Percentiles rank a stretch among this genome's conserved stretches.
phyloP scores from a whole-genome alignment of 2,329 filamentous ascomycete species.

The Lecanoromycetidae sp. region DNA sequence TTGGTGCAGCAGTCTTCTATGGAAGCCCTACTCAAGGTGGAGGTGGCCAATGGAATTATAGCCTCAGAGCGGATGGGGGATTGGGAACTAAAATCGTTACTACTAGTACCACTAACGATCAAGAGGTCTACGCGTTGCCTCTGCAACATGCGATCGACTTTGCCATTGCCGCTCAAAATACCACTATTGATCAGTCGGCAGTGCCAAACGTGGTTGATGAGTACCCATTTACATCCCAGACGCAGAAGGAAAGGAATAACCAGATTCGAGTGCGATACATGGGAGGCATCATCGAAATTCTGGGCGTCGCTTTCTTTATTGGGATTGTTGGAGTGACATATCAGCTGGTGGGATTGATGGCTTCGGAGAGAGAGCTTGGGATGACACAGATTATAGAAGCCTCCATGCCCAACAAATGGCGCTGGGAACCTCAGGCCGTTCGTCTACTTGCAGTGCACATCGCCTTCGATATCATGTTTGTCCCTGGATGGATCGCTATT shows the following conservation, averaged over 20 bases:
- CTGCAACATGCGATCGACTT: slow-evolving; percentile 67
- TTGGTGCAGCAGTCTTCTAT: slow-evolving; percentile 60
- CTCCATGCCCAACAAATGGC: slow-evolving; percentile 67
- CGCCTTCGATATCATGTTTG: slow-evolving; percentile 66
- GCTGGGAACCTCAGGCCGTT: slow-evolving; percentile 66
- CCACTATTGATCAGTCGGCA: slow-evolving; percentile 28
- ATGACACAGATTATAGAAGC: slow-evolving; percentile 83
- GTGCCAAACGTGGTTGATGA: slow-evolving; percentile 42
- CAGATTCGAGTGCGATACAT: slow-evolving; percentile 60
- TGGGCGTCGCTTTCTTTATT: slow-evolving; percentile 68
- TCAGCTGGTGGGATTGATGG: slow-evolving; percentile 75
- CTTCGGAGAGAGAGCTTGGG: slow-evolving; percentile 71
- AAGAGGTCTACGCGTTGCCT: slow-evolving; percentile 65
- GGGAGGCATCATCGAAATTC: slow-evolving; percentile 59
- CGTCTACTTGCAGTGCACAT: slow-evolving; percentile 70
- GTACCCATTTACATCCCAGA: slow-evolving; percentile 65
- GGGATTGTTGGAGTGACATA: slow-evolving; percentile 73
- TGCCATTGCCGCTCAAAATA: slow-evolving; percentile 51
- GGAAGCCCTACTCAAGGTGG: slow-evolving; percentile 61
- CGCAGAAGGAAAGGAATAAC: slow-evolving; percentile 52
- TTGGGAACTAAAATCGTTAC: slow-evolving; percentile 55
- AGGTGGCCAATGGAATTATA: slow-evolving; percentile 70
- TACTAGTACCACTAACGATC: slow-evolving; percentile 55
- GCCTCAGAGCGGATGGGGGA: slow-evolving; percentile 61
- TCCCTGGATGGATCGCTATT: slow-evolving; percentile 72